Evolutionary conservation across 805 yeast genomes (phyloP).

Genomic region (Yarrowia hollandica): DNA sequence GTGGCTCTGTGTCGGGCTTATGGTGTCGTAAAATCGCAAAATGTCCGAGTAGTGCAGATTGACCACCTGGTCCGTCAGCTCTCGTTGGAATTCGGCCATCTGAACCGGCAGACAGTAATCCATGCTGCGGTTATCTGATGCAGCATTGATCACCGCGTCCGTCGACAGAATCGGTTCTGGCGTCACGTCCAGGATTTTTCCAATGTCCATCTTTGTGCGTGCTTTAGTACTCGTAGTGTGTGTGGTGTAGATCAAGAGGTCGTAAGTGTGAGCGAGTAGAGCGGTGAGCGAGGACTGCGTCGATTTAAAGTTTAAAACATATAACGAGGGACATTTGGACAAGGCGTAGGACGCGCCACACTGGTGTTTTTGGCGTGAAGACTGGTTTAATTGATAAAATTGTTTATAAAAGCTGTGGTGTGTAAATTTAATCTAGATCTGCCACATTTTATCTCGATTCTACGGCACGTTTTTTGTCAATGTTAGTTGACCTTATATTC

Average conservation of each 20-base stretch:
- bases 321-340: too few species aligned
- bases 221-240: too few species aligned
- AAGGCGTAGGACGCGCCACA: too few species aligned
- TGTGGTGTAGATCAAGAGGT: background rate
- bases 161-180: constrained; percentile 74
- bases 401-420: too few species aligned
- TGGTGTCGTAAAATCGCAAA: constrained; percentile 70
- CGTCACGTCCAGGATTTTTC: constrained; percentile 73
- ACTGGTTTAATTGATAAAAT: too few species aligned
- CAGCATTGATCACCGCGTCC: constrained; percentile 23
- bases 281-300: constrained; percentile 31
- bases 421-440: too few species aligned
- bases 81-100: constrained; percentile 81
- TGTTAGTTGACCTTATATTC: background rate
- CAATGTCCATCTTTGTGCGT: constrained; percentile 58
- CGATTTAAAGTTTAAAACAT: background rate
- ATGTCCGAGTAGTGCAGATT: constrained; percentile 90
- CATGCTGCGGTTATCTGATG: constrained; percentile 25
- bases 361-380: too few species aligned
- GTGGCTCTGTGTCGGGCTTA: constrained; percentile 35
- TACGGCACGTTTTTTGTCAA: too few species aligned
- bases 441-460: too few species aligned
- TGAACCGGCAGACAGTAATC: constrained; percentile 60
- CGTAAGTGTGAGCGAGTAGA: background rate
- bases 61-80: constrained; percentile 86